Evolutionary conservation across 2,329 filamentous ascomycete species (phyloP).

Genomic region (Corinectria fuckeliana): DNA sequence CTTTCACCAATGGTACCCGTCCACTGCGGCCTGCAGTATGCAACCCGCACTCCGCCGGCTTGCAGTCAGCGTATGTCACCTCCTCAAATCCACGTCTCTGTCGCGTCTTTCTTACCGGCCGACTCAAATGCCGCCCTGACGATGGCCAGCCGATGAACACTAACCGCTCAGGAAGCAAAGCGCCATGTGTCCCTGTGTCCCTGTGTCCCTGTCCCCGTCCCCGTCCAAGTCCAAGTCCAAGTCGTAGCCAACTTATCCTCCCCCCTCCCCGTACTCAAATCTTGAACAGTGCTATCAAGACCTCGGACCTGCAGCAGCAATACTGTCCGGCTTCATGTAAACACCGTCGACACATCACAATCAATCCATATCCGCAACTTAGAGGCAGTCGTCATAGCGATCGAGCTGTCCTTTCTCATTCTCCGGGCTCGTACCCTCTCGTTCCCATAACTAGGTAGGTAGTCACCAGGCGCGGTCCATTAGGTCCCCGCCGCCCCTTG

Average conservation of each 20-base stretch:
- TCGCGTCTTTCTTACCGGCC: neutral
- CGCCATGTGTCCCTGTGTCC: neutral
- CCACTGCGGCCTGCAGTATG: neutral
- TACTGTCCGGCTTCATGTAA: neutral
- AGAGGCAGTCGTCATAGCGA: neutral
- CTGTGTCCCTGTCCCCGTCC: no score
- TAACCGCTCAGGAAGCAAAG: neutral
- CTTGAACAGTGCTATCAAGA: no score
- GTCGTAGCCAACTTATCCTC: neutral
- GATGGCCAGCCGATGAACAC: neutral
- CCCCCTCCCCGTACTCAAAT: neutral
- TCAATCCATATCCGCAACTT: neutral
- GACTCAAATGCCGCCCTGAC: neutral
- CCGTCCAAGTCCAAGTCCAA: neutral
- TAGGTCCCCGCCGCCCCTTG: neutral
- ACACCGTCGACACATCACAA: neutral
- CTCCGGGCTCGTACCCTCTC: slow-evolving; percentile 17
- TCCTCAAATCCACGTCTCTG: neutral
- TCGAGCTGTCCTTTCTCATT: slow-evolving; percentile 15
- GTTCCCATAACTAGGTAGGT: slow-evolving; percentile 16
- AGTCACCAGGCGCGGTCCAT: neutral
- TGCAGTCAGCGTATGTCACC: neutral
- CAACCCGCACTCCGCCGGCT: neutral
- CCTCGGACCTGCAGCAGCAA: neutral
- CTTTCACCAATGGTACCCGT: neutral